Evolutionary conservation across 352 stramenopile genomes (phyloP).

Genomic region (Phytopythium oedochilum): DNA sequence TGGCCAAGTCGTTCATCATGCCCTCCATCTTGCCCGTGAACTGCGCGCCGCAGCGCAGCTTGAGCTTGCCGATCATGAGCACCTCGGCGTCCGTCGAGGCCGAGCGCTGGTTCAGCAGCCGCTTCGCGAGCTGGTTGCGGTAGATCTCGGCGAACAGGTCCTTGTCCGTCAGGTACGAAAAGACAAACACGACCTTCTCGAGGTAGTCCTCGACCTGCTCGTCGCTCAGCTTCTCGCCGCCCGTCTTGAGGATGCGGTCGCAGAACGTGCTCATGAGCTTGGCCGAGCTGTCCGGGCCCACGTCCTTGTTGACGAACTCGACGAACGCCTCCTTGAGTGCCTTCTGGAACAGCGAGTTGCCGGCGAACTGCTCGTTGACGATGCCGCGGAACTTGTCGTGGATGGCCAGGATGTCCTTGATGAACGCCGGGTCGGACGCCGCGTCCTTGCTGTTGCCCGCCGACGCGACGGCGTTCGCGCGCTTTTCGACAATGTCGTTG

Average conservation of each 20-base stretch:
- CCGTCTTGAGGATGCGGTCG: constrained; percentile 98
- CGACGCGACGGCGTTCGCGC: constrained; percentile 83
- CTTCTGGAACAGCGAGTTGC: constrained; percentile 98
- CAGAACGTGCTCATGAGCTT: constrained; percentile 99
- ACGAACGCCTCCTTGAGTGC: constrained; percentile 99
- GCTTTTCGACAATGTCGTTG: constrained; percentile 87
- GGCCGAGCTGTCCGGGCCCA: constrained; percentile 95
- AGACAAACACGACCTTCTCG: constrained; percentile 98
- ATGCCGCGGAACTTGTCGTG: constrained; percentile 98
- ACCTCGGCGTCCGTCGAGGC: constrained; percentile 97
- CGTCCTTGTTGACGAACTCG: constrained; percentile 99
- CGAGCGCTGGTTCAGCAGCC: constrained; percentile 97
- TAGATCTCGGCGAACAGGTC: constrained; percentile 99
- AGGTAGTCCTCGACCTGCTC: constrained; percentile 96
- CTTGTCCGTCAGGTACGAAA: constrained; percentile 99
- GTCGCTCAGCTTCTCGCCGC: constrained; percentile 97
- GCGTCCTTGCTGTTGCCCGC: constrained; percentile 90
- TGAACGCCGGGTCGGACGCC: constrained; percentile 93
- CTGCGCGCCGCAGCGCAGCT: constrained; percentile 97
- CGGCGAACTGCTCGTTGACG: constrained; percentile 96
- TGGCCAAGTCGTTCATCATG: constrained; percentile 99
- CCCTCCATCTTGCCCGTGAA: constrained; percentile 99
- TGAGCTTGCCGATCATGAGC: constrained; percentile 99
- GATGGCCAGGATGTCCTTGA: constrained; percentile 97
- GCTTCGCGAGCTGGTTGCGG: constrained; percentile 98